Base-by-base conservation (phyloP, 1,139 yeast genomes). In the Scheffersomyces lignicola region DNA sequence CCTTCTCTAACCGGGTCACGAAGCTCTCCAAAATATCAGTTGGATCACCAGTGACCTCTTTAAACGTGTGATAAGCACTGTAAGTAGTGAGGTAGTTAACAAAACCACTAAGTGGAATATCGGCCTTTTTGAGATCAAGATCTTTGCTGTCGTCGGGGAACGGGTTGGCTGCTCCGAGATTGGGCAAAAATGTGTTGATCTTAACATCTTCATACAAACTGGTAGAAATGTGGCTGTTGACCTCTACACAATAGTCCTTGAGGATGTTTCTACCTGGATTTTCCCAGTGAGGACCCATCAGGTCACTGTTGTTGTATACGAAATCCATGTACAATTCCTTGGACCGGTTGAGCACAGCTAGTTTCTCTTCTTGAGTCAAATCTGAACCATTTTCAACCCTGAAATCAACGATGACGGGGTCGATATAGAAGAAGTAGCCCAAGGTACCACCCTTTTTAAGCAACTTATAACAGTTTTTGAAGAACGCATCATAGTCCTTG, bases 341-440 rank as follows among this genome's bases (percentile, higher is more conserved):
- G 2, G 64, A 62, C 33, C 39, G 48, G 17, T 48, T 34, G 32
- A 66, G 43, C 5, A 48, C 43, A 7, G 52, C 50, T 1, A 31
- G 23, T 31, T 55, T 54, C 11, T 33, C 29, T 4, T 27, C 22
- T 11, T 45, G 41, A 3, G 36, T 14, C 8, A 23, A 6, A 23
- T 7, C 6, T 7, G 5, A 11, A 5, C 29, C 29, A 21, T 13
- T 21, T 6, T 46, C 42, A 6, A 49, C 52, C 10, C 49, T 41
- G 39, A 52, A 63, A 30, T 58, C 56, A 9, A 60, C 60, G 18
- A 67, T 49, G 11, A 60, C 44, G 0, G 75, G 75, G 38, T 69
- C 76, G 21, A 61, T 58, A 36, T 70, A 70, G 43, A 48, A 69
- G 65, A 71, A 70, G 41, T 68, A 70, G 1, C 73, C 73, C 44